Conservation (phyloP, 768 basidiomycete species). For the Trametes sanguinea region DNA sequence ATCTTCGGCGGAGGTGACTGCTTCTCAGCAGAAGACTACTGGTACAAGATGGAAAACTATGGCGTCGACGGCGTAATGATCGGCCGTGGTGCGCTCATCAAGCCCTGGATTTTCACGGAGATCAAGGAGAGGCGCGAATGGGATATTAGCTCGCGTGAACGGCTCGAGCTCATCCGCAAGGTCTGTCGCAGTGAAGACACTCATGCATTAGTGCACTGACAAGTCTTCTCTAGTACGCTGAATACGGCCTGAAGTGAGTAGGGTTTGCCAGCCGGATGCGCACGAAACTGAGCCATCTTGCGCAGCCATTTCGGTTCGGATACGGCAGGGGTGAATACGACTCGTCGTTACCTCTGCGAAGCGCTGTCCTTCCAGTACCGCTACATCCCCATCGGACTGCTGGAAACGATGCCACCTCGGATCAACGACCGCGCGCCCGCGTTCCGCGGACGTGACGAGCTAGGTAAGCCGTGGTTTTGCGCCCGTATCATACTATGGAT, state of each 20-base stretch:
- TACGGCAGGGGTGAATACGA: conserved; percentile 86
- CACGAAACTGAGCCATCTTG: background rate
- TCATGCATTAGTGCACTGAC: background rate
- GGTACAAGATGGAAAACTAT: conserved; percentile 69
- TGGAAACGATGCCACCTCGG: conserved; percentile 75
- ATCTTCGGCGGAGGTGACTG: conserved; percentile 97
- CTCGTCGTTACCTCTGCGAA: conserved; percentile 92
- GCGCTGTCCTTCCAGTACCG: conserved; percentile 95
- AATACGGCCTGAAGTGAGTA: conserved; percentile 75
- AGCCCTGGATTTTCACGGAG: conserved; percentile 96
- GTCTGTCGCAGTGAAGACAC: conserved; percentile 40
- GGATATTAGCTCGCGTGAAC: conserved; percentile 87
- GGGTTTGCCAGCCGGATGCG: background rate
- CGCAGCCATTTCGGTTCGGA: conserved; percentile 81
- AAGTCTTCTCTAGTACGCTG: conserved; percentile 65
- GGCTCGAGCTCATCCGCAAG: conserved; percentile 76
- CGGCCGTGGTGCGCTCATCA: conserved; percentile 92
- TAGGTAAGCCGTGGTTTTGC: conserved; percentile 49
- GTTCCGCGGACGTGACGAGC: conserved; percentile 83
- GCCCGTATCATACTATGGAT: background rate
- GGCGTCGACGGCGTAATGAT: conserved; percentile 97
- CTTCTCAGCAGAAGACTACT: conserved; percentile 85
- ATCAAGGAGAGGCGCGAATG: conserved; percentile 90
- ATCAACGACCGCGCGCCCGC: conserved; percentile 92
- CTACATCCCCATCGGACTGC: conserved; percentile 90